These are phyloP conservation scores for Sphaerulina populicola DNA, from an alignment of 2,329 filamentous ascomycete genomes.

Conservation along the genomic window DNA sequence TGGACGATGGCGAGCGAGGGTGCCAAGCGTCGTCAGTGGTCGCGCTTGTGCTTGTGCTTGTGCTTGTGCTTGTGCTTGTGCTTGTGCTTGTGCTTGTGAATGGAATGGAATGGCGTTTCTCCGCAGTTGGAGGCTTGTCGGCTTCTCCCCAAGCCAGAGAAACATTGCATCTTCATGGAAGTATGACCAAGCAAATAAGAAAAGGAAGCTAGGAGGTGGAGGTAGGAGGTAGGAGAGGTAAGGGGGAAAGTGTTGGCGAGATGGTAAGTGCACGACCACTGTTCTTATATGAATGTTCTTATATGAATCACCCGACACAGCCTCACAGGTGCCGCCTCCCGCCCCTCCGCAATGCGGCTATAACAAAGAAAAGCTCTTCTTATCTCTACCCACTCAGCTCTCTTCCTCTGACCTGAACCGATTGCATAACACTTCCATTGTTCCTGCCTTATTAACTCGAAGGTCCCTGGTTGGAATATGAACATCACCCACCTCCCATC, in stretches of 20 bases:
- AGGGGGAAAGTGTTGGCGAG: not conserved
- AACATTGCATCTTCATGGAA: slow-evolving; percentile 5
- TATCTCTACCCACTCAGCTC: slow-evolving; percentile 19
- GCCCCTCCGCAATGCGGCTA: too few species aligned
- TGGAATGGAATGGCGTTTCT: slow-evolving; percentile 5
- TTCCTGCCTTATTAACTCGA: slow-evolving; percentile 1
- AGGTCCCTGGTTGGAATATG: too few species aligned
- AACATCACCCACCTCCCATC: slow-evolving; percentile 43
- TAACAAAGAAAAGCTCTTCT: slow-evolving; percentile 12
- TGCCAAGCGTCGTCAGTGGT: not conserved
- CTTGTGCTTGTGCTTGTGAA: not conserved
- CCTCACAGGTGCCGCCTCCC: too few species aligned
- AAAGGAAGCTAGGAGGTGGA: too few species aligned
- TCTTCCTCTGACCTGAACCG: slow-evolving; percentile 12
- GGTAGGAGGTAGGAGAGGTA: too few species aligned
- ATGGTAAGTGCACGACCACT: not conserved
- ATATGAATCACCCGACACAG: slow-evolving; percentile 8
- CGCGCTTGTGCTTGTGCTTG: not conserved
- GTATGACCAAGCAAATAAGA: not conserved
- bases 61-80: too few species aligned
- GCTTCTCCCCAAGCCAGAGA: slow-evolving; percentile 6
- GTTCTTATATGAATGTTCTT: slow-evolving; percentile 8
- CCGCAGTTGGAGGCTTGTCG: slow-evolving; percentile 1
- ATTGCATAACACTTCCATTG: slow-evolving; percentile 12
- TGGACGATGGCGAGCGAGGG: slow-evolving; percentile 4